Evolutionary conservation across 2,329 filamentous ascomycete genomes (phyloP), one percentile per base, ranked within the genome.

Genomic region (Ophiostoma quercus): DNA sequence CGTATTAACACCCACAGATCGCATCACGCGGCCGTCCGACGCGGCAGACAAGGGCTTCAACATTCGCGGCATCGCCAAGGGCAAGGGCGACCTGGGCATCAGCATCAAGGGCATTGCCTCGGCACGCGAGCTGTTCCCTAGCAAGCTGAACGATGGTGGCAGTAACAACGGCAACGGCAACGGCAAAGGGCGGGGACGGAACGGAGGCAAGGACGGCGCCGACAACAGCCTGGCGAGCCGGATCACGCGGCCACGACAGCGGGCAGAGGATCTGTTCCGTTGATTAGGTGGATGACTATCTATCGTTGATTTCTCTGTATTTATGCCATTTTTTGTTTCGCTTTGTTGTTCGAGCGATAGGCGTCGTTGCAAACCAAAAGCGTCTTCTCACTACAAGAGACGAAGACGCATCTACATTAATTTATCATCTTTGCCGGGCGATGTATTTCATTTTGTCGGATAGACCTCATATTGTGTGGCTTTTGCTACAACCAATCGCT

Each of bases 241-340:
- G 72, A 83, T 85, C 16, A 82, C 83, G 41, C 69, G 67, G 71
- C 83, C 82, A 72, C 85, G 91, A 73, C 86, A 89, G 74, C 88
- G 83, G 76, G 91, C 91, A 0, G 89, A 92, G 74, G 91, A 94
- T 79, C 81, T 91, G 73, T 94, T 92, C 76, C 82, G 84, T 72
- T n/a, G n/a, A n/a, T n/a, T n/a, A n/a, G n/a, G 16, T 19, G 41
- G 25, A 29, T 29, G 25, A 29, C 25, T 29, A 29, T 29, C 25
- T 29, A 16, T 43, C 12, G 41, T 19, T 16, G 41, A 14, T 43
- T 22, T 57, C 51, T 22, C 9, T 29, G 22, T 12, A 60, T 14
- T 14, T 12, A 29, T 34, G 34, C 34, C 4, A 8, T 34, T 1
- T 34, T 34, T 34, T 34, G 2, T 43, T 68, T 39, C 41, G 11